Conservation (phyloP, 768 basidiomycete genomes). For the Tulasnella sp. region DNA sequence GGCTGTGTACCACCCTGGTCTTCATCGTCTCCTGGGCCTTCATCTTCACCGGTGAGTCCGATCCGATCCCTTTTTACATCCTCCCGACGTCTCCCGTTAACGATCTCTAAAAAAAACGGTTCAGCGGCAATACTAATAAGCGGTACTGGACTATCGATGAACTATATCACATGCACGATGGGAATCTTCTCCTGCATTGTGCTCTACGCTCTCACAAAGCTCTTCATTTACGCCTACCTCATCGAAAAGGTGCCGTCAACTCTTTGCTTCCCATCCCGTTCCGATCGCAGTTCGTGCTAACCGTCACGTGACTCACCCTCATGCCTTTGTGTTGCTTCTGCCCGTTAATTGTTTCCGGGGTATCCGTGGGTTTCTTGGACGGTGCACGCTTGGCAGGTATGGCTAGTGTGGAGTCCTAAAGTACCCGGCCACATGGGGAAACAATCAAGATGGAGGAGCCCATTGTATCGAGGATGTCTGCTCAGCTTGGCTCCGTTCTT, state of each 20-base stretch:
- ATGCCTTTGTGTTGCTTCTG: slow-evolving; percentile 13
- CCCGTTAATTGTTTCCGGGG: not conserved
- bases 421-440: not conserved
- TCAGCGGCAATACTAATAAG: slow-evolving; percentile 47
- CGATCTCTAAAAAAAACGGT: not conserved
- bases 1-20: slow-evolving; percentile 44
- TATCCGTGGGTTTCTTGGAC: not conserved
- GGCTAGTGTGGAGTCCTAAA: slow-evolving; percentile 33
- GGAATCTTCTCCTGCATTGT: slow-evolving; percentile 48
- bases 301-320: slow-evolving; percentile 8
- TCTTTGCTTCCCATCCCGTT: slow-evolving; percentile 3
- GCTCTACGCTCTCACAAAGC: slow-evolving; percentile 42
- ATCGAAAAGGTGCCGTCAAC: slow-evolving; percentile 34
- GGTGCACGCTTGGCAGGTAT: slow-evolving; percentile 22
- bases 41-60: slow-evolving; percentile 42
- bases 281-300: not conserved
- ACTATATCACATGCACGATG: slow-evolving; percentile 41
- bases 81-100: not conserved
- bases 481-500: slow-evolving; percentile 42
- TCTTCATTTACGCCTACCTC: slow-evolving; percentile 51
- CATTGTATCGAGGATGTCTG: slow-evolving; percentile 45
- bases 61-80: slow-evolving; percentile 2
- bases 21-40: slow-evolving; percentile 49
- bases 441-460: slow-evolving; percentile 40
- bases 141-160: slow-evolving; percentile 46